Conservation (phyloP, 495 filamentous ascomycete species). For the Podospora tetraspora region DNA sequence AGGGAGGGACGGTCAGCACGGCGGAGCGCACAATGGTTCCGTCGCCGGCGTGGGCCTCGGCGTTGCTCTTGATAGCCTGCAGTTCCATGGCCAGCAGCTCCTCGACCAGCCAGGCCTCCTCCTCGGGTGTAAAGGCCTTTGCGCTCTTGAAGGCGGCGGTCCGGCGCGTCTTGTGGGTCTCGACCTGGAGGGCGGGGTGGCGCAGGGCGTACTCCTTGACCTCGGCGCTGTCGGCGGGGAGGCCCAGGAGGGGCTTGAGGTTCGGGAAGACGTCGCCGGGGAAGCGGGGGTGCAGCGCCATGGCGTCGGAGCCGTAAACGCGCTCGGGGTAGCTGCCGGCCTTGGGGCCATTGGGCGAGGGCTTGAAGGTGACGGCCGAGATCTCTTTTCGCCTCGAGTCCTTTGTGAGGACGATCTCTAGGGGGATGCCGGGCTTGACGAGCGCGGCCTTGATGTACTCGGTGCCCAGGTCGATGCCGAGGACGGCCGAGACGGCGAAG, state of each 20-base stretch:
- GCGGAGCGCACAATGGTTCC: conserved; percentile 66
- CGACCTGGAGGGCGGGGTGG: conserved; percentile 64
- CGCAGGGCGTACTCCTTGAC: conserved; percentile 62
- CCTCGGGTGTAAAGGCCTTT: conserved; percentile 57
- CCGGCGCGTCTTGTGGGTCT: conserved; percentile 52
- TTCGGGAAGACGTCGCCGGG: conserved; percentile 92
- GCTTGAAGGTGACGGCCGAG: conserved; percentile 91
- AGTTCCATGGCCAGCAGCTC: conserved; percentile 96
- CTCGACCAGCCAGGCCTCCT: conserved; percentile 78
- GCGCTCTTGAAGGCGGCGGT: conserved; percentile 72
- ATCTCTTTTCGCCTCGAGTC: conserved; percentile 95
- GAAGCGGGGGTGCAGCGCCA: conserved; percentile 80
- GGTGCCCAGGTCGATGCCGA: conserved; percentile 92
- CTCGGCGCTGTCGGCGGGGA: conserved; percentile 55
- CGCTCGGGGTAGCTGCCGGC: conserved; percentile 73
- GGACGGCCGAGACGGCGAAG: conserved; percentile 60
- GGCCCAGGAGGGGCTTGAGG: conserved; percentile 78
- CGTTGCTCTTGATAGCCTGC: conserved; percentile 79
- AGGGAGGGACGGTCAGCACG: conserved; percentile 88
- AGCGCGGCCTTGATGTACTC: conserved; percentile 95
- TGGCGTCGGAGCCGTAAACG: conserved; percentile 84
- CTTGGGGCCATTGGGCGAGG: conserved; percentile 53
- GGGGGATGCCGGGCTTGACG: conserved; percentile 95
- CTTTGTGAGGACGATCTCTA: conserved; percentile 98
- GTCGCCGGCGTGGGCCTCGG: conserved; percentile 77